A percentile compares a stretch with the other conserved stretches of the same genome.
Conservation (phyloP, 148 eudicot genomes). For the Arctostaphylos glauca region DNA sequence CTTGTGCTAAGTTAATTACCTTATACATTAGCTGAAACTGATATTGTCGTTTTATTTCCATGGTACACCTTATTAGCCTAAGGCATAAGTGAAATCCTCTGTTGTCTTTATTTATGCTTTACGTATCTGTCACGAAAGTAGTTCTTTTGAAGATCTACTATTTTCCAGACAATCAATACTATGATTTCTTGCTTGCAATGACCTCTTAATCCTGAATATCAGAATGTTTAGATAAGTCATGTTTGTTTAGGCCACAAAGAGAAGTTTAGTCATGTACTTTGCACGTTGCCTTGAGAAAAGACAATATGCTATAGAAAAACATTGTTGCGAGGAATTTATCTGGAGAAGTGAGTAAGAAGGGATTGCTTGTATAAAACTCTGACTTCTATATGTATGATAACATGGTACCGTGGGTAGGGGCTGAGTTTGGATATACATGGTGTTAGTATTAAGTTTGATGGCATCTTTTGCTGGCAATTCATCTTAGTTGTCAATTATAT, state of each 20-base stretch:
- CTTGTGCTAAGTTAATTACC: neutral
- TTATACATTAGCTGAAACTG: no score
- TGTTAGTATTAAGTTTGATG: neutral
- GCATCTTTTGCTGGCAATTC: neutral
- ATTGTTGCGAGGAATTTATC: neutral
- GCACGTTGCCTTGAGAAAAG: neutral
- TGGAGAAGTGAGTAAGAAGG: neutral
- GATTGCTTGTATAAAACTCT: neutral
- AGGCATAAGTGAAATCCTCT: neutral
- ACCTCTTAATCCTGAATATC: neutral
- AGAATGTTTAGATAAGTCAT: neutral
- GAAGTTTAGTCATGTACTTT: neutral
- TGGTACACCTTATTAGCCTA: neutral
- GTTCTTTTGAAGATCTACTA: neutral
- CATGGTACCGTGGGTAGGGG: neutral
- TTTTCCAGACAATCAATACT: neutral
- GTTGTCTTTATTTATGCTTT: neutral
- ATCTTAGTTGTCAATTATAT: no score
- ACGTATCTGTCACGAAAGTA: neutral
- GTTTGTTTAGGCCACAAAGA: neutral
- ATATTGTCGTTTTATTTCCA: no score
- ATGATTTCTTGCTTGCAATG: slow-evolving; percentile 3
- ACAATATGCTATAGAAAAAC: neutral
- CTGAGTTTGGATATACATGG: slow-evolving; percentile 6
- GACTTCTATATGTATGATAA: neutral